Evolutionary conservation across 495 filamentous ascomycete species (phyloP).

Genomic region (Xeromyces bisporus): DNA sequence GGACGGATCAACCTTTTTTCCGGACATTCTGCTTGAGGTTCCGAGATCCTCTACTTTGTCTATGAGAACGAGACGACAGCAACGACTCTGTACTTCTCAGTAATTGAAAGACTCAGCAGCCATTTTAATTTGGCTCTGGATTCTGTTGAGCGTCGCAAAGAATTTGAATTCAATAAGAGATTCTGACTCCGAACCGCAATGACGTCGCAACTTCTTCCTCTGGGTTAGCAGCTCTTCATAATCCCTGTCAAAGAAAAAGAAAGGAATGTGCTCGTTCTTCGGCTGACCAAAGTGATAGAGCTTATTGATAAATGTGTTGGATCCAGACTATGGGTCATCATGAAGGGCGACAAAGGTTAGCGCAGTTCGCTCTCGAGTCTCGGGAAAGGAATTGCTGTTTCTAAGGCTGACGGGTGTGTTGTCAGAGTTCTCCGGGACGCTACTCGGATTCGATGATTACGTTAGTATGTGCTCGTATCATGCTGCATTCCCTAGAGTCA

Average conservation of each 20-base stretch:
- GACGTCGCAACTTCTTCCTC: constrained; percentile 66
- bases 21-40: too few relatives aligned
- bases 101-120: too few relatives aligned
- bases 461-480: constrained; percentile 61
- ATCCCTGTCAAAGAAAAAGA: too few relatives aligned
- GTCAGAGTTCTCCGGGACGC: constrained; percentile 80
- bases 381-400: constrained; percentile 1
- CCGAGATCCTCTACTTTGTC: too few relatives aligned
- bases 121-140: too few relatives aligned
- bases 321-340: constrained; percentile 94
- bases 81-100: too few relatives aligned
- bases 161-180: too few relatives aligned
- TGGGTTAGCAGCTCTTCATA: constrained; percentile 50
- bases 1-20: too few relatives aligned
- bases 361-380: neutral
- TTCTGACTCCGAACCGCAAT: constrained; percentile 23
- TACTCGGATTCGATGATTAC: constrained; percentile 96
- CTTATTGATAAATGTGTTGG: constrained; percentile 98
- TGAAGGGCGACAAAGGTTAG: constrained; percentile 94
- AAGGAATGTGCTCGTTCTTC: too few relatives aligned
- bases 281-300: constrained; percentile 37
- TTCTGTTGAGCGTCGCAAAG: too few relatives aligned
- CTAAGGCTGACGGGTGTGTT: neutral
- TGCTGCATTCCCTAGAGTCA: too few relatives aligned
- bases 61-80: too few relatives aligned